A percentile compares a stretch with the other conserved stretches of the same genome.
These are phyloP conservation scores for Musa troglodytarum DNA, from an alignment of 176 grass and related monocot genomes.

Conservation along the genomic window DNA sequence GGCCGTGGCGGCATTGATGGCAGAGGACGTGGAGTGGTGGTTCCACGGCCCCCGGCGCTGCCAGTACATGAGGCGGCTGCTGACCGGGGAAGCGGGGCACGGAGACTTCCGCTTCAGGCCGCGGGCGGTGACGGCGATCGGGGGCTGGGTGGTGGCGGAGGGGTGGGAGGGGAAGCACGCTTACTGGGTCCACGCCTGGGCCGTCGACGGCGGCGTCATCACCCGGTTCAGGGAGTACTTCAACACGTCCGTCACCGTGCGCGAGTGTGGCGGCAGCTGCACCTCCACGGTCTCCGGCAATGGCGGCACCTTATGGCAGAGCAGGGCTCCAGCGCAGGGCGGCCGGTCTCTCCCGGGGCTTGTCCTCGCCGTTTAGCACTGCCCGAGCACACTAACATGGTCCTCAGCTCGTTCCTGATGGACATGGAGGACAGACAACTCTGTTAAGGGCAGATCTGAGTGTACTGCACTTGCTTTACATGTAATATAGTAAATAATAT, in stretches of 20 bases:
- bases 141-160: slow-evolving; percentile 36
- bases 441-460: too few relatives aligned
- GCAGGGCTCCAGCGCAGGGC: background rate
- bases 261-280: background rate
- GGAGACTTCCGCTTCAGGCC: slow-evolving; percentile 12
- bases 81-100: slow-evolving; percentile 21
- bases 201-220: slow-evolving; percentile 26
- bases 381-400: background rate
- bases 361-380: slow-evolving; percentile 20
- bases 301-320: slow-evolving; percentile 22
- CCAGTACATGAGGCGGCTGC: slow-evolving; percentile 31
- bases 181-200: slow-evolving; percentile 51
- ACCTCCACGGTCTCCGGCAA: background rate
- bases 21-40: slow-evolving; percentile 38
- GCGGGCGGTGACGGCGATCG: slow-evolving; percentile 9
- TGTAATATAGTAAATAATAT: too few relatives aligned
- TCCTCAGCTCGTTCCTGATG: too few relatives aligned
- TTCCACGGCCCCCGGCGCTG: slow-evolving; percentile 37
- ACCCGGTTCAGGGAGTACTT: slow-evolving; percentile 42
- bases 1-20: slow-evolving; percentile 1
- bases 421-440: too few relatives aligned
- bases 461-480: too few relatives aligned
- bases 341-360: slow-evolving; percentile 28
- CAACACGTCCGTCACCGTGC: slow-evolving; percentile 30
- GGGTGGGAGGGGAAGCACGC: slow-evolving; percentile 28